Conservation (phyloP, 1,139 yeast species). For the Nadsonia starkeyi-henricii region DNA sequence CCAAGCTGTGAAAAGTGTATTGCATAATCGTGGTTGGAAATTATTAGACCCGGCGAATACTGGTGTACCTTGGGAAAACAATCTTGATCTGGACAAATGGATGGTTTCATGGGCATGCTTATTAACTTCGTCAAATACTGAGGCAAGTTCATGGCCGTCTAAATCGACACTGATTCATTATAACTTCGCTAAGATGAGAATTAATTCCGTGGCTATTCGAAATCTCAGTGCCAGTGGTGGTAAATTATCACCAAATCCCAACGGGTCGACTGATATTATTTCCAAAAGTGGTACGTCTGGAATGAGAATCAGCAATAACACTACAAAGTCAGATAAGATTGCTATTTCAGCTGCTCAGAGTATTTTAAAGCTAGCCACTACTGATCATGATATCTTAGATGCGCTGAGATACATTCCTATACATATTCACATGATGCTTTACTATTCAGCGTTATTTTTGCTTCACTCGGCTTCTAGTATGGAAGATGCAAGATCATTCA, state of each 20-base stretch:
- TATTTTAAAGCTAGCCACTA: slow-evolving; percentile 42
- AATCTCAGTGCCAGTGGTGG: slow-evolving; percentile 24
- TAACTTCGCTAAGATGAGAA: slow-evolving; percentile 64
- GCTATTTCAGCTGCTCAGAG: slow-evolving; percentile 54
- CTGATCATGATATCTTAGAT: slow-evolving; percentile 43
- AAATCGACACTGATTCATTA: slow-evolving; percentile 58
- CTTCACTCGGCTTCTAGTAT: slow-evolving; percentile 17
- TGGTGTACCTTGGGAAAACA: slow-evolving; percentile 56
- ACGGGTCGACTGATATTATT: slow-evolving; percentile 8
- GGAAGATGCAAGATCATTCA: slow-evolving; percentile 4
- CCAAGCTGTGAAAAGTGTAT: slow-evolving; percentile 48
- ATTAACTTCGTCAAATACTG: slow-evolving; percentile 40
- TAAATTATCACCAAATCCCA: slow-evolving; percentile 5
- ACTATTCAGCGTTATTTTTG: slow-evolving; percentile 48
- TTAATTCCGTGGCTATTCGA: slow-evolving; percentile 44
- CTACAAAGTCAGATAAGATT: slow-evolving; percentile 25
- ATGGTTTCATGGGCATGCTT: slow-evolving; percentile 72
- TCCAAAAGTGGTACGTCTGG: neutral
- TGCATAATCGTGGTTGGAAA: slow-evolving; percentile 51
- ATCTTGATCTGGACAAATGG: slow-evolving; percentile 59
- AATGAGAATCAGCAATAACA: neutral
- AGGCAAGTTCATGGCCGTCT: slow-evolving; percentile 55
- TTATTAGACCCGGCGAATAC: slow-evolving; percentile 44
- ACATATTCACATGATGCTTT: slow-evolving; percentile 57
- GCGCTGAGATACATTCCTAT: slow-evolving; percentile 54